These are phyloP conservation scores for Penicilliopsis zonata DNA, from an alignment of 495 filamentous ascomycete species.

Conservation along the genomic window DNA sequence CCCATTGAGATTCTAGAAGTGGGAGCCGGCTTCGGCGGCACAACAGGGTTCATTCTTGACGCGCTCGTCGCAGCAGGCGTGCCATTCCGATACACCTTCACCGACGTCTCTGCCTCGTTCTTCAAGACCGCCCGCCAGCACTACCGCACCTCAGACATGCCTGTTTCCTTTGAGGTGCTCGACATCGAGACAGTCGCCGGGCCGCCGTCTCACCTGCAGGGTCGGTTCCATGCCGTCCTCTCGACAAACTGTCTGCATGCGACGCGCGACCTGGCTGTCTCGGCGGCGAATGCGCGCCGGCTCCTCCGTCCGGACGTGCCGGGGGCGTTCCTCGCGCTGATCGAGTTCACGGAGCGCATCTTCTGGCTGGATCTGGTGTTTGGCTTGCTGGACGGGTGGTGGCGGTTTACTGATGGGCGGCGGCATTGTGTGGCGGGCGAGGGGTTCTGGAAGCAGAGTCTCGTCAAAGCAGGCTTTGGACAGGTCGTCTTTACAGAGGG, in stretches of 20 bases:
- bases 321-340: constrained; percentile 28
- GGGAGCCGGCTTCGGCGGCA: constrained; percentile 33
- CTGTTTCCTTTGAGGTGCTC: constrained; percentile 18
- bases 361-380: constrained; percentile 33
- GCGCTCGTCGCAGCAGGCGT: constrained; percentile 8
- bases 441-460: constrained; percentile 17
- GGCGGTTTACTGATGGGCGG: constrained; percentile 35
- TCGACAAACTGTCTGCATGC: constrained; percentile 38
- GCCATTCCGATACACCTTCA: constrained; percentile 33
- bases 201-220: constrained; percentile 11
- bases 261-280: constrained; percentile 18
- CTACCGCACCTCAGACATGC: constrained; percentile 16
- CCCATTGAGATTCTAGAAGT: constrained; percentile 27
- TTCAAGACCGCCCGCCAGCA: constrained; percentile 11
- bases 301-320: constrained; percentile 25
- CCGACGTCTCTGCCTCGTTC: constrained; percentile 29
- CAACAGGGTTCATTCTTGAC: constrained; percentile 18
- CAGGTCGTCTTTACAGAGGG: too few species aligned
- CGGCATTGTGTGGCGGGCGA: constrained; percentile 19
- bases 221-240: constrained; percentile 25
- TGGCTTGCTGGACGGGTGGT: constrained; percentile 39
- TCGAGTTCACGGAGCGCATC: constrained; percentile 31
- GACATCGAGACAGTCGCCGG: constrained; percentile 28
- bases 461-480: too few species aligned
- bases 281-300: constrained; percentile 16